Base-by-base conservation (phyloP, 2,329 filamentous ascomycete species). In the Hansfordia pulvinata region DNA sequence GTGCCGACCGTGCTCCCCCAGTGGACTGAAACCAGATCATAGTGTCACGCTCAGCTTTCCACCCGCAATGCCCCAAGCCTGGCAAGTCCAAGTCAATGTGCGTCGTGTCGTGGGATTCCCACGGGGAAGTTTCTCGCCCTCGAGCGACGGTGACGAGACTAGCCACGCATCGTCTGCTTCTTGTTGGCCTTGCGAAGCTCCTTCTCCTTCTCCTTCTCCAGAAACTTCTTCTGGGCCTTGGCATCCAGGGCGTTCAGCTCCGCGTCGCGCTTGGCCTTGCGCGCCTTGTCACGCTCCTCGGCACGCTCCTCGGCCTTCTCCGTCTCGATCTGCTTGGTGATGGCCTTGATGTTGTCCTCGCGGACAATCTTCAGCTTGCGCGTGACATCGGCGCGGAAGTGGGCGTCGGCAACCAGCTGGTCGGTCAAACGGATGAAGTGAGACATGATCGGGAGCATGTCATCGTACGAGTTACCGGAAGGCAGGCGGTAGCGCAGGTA, bases 371-470 rank as follows among this genome's bases (percentile, higher is more conserved):
- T 75, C 39, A 98, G 67, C 63, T 92, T 93, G 52, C 82, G 82
- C 50, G 78, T 59, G 18, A 93, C 85, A 61, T 96, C 83, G 19
- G 82, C 73, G 9, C 90, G 82, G 75, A 94, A 94, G 54, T 83
- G 86, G 8, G 73, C 86, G 15, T 58, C 56, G 30, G 71, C 60
- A 30, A 78, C 84, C 25, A 98, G 77, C 39, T 69, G 61, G 49
- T 98, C 90, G 20, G 84, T 69, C n/a, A 94, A 58, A 36, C 82
- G 79, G 29, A 94, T 54, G 62, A 90, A 93, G 55, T 80, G 75
- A 19, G 68, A 58, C 60, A 93, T 85, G 33, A 96, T 56, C 15
- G 83, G 76, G 12, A 79, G 47, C n/a, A 83, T 71, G 18, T 57
- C 50, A 20, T 63, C 58, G 52, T 82, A 83, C 53, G 65, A 62